Evolutionary conservation across 1,284 basidiomycete species (phyloP), one percentile per base, ranked within the genome.

Genomic region (Coriolopsis trogii): DNA sequence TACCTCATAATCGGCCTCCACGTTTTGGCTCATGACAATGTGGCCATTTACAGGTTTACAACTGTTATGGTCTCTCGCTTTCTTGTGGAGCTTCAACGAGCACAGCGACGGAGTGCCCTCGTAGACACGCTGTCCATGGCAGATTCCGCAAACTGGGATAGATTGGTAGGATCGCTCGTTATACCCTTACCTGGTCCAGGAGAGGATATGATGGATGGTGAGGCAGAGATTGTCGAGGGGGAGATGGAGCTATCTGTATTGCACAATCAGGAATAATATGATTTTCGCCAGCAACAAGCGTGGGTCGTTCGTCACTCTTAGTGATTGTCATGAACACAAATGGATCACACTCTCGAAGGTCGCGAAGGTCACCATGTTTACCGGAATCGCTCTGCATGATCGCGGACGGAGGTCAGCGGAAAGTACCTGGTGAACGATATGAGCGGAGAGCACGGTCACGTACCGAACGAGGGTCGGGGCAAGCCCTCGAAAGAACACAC

Each of bases 401-500:
- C 15, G 13, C 15, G n/a, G 33, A 21, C 43, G 24, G 20, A 23
- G 16, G 25, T 26, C 21, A 15, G 31, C 31, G n/a, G 24, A 20
- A 20, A 24, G 25, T n/a, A n/a, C n/a, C n/a, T n/a, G n/a, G n/a
- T n/a, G n/a, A n/a, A n/a, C n/a, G n/a, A n/a, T n/a, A n/a, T n/a
- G n/a, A n/a, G n/a, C n/a, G n/a, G n/a, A n/a, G n/a, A n/a, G n/a
- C n/a, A n/a, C n/a, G n/a, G n/a, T n/a, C 23, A 73, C 84, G 56
- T 58, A 89, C 87, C 92, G 77, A 41, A 94, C 80, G 6, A 95
- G 66, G 1, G 92, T 93, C 3, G 92, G 90, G 6, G 82, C 75
- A 31, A 95, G 68, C 0, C 92, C 93, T 3, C 80, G 75, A 60
- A 85, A 89, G 68, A 93, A 91, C 5, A 90, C 87, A 5, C 72